Base-by-base conservation (phyloP, 345 rosid species). In the Conringia planisiliqua region DNA sequence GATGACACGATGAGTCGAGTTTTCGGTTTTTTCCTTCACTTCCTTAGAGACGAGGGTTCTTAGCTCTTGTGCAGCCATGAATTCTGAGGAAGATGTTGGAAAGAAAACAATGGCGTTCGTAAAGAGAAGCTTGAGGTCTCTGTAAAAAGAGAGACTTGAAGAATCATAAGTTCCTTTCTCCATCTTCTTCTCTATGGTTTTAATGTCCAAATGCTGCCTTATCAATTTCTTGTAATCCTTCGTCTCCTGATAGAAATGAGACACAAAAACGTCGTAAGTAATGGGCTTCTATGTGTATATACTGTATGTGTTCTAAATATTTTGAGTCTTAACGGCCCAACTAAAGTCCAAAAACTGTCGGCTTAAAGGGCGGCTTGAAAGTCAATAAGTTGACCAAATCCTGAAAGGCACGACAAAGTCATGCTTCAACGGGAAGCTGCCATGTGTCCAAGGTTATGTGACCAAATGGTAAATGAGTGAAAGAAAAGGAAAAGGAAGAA, bases 51-150 rank as follows among this genome's bases (percentile, higher is more conserved):
- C 77, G 10, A 86, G 78, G 13, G 62, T 67, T 69, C 83, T 82
- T 48, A 91, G 84, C 35, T 87, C 80, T 8, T 65, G 80, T 51
- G 97, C 91, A 12, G 92, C 70, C 51, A 10, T 17, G 7, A 75
- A 87, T 46, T 87, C 85, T 0, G 65, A 72, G 11, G 94, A 88
- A 43, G 82, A 62, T 56, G 79, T 47, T 32, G 91, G 83, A 70
- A 81, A 90, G 82, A 81, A 87, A 38, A 90, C 85, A 51, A 88
- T 42, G 63, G 86, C 87, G 76, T 90, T 90, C 79, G 81, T 83
- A 82, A 86, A 81, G 75, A 90, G 87, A 79, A 88, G 92, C 74
- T 84, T 72, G 18, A 90, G 79, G 73, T 90, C 96, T 52, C 91
- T 85, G 72, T 85, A 83, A 73, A 87, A 87, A 1, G 67, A 14